Evolutionary conservation across 2,329 filamentous ascomycete species (phyloP), one percentile per base, ranked within the genome.

Genomic region (Aspergillaceae sp.): DNA sequence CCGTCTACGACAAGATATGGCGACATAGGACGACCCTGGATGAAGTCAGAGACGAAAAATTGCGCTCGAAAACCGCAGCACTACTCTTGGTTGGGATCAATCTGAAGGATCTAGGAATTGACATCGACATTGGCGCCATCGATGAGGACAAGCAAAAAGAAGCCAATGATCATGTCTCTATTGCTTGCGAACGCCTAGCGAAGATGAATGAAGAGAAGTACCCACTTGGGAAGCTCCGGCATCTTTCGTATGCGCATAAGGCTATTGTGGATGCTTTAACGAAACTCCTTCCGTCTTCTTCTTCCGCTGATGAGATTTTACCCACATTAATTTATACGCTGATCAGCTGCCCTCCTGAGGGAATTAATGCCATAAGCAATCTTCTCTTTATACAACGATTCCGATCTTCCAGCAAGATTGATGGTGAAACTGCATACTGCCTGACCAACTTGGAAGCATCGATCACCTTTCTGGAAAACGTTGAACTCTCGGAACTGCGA

Each of bases 291-390:
- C 78, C 80, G 6, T 79, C 90, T 0, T 79, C 79, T 0, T 95
- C 92, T 1, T 97, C 92, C 1, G 92, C 92, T 2, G 92, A 98
- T 62, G 92, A 97, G 68, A 94, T 98, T 45, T 82, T 98, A 64
- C 92, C 92, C 0, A 95, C 94, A 66, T 77, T 98, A 51, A 98
- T 98, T 51, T 98, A 94, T 70, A 87, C 89, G 0, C 78, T 98
- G 49, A 94, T 98, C 62, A 96, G 89, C 2, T 84, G 90, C 40
- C 84, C 88, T 0, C 86, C 90, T 0, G 86, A 92, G 65, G 80
- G 83, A 32, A 83, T 97, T 41, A 87, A 90, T 64, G 84, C 90
- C 46, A 88, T 95, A 60, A 97, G 91, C 72, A 94, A 98, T 63
- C 74, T 94, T n/a, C 82, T 86, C 56, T 98, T 97, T 63, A 89